Base-by-base conservation (phyloP, 2,329 filamentous ascomycete genomes). In the Fusarium verticillioides region DNA sequence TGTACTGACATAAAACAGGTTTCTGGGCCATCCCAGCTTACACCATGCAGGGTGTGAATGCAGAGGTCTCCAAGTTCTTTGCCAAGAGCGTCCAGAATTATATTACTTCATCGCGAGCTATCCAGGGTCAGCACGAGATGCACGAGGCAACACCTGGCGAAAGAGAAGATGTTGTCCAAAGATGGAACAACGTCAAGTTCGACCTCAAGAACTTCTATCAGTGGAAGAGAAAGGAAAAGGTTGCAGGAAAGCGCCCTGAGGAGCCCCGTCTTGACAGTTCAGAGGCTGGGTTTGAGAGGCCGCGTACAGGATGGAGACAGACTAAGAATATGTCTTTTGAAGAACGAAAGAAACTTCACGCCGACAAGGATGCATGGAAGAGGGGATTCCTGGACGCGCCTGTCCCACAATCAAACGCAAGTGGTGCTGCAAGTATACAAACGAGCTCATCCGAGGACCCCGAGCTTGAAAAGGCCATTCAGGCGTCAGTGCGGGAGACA, bases 1-100 rank as follows among this genome's bases (percentile, higher is more conserved):
- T 19, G 21, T 60, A 10, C 68, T 66, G 36, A 60, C 19, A 44
- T 21, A 21, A 49, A 49, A 43, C 32, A 66, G 90, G 87, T 10
- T 81, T 93, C 21, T 93, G 90, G 89, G 89, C 89, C 3, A 82
- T 97, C 8, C 93, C 94, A 0, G 95, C 92, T 9, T 97, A 96
- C 78, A 89, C 93, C 7, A 92, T 95, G 86, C 93, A 95, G 79
- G 95, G 95, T 5, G 86, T 96, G 2, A 91, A 96, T 76, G 93
- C 93, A 44, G 92, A 96, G 79, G 86, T 96, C 60, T 87, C 91
- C 69, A 94, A 92, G 71, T 82, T 88, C 50, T 92, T 94, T 74
- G 90, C 91, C 30, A 90, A 88, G 49, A 93, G 90, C 70, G 90
- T 94, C 23, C 87, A 93, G 54, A 94, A 93, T 74, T 96, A 96